A percentile compares a stretch with the other conserved stretches of the same genome.
These are phyloP conservation scores for Vitis amurensis DNA, from an alignment of 164 flowering plant species.

Conservation along the genomic window DNA sequence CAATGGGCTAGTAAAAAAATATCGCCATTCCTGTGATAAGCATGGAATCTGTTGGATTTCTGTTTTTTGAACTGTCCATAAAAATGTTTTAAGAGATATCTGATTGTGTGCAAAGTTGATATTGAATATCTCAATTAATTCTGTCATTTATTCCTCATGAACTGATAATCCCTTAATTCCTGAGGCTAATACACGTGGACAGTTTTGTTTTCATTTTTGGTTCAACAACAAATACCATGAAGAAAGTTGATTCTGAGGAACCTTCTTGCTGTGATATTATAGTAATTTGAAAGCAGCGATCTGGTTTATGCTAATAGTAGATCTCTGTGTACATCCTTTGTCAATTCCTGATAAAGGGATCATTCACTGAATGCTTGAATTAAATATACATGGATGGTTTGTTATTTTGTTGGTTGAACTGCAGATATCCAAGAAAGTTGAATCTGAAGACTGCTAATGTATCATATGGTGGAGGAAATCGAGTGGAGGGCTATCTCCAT, in stretches of 20 bases:
- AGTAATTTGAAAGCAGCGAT: background rate
- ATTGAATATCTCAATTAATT: too few relatives aligned
- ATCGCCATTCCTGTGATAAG: too few relatives aligned
- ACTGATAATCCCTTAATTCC: too few relatives aligned
- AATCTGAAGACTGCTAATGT: background rate
- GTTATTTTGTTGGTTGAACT: background rate
- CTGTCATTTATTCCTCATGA: too few relatives aligned
- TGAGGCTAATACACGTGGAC: too few relatives aligned
- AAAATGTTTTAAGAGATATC: too few relatives aligned
- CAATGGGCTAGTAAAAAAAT: too few relatives aligned
- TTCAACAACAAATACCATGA: background rate
- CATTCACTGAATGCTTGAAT: background rate
- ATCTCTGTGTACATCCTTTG: background rate
- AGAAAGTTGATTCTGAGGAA: background rate
- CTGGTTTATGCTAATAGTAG: background rate
- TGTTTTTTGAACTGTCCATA: too few relatives aligned
- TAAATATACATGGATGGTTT: background rate
- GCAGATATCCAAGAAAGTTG: slow-evolving; percentile 18
- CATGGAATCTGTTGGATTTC: too few relatives aligned
- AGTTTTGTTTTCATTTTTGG: too few relatives aligned
- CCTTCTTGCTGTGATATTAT: background rate
- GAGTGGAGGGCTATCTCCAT: background rate
- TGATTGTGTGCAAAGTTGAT: too few relatives aligned
- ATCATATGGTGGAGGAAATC: background rate
- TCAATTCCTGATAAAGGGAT: background rate